Percentiles rank a stretch among this genome's conserved stretches.
phyloP scores from a whole-genome alignment of 164 flowering plant genomes.

The Magnolia officinalis region DNA sequence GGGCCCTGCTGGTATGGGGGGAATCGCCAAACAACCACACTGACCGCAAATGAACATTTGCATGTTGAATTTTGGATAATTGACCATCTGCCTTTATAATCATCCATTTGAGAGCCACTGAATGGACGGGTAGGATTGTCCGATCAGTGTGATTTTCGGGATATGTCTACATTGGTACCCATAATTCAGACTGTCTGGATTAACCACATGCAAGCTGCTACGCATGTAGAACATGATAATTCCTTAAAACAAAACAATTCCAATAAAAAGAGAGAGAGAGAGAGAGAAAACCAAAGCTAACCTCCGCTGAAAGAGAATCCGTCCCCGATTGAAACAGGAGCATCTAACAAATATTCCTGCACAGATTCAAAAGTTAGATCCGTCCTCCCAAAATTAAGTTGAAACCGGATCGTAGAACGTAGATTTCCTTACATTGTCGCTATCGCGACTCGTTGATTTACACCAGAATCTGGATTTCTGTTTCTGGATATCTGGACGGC shows the following conservation, averaged over 20 bases:
- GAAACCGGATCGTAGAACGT: not conserved
- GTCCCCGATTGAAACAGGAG: slow-evolving; percentile 81
- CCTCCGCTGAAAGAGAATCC: slow-evolving; percentile 96
- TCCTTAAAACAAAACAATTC: not conserved
- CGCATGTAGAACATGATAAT: too few relatives aligned
- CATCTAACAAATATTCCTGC: slow-evolving; percentile 76
- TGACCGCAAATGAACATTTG: too few relatives aligned
- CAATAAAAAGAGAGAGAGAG: not conserved
- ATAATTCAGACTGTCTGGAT: too few relatives aligned
- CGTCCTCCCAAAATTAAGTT: not conserved
- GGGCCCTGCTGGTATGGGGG: too few relatives aligned
- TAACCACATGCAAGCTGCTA: too few relatives aligned
- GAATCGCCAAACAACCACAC: too few relatives aligned
- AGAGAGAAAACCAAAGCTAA: slow-evolving; percentile 12
- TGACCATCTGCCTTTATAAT: too few relatives aligned
- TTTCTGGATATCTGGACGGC: not conserved
- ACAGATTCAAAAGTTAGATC: not conserved
- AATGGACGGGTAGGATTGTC: too few relatives aligned
- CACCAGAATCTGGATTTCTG: not conserved
- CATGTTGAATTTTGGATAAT: too few relatives aligned
- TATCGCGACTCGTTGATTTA: not conserved
- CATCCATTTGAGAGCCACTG: too few relatives aligned
- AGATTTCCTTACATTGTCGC: not conserved
- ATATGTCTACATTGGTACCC: too few relatives aligned
- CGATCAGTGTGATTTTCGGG: too few relatives aligned